Base-by-base conservation (phyloP, 129 eudicot genomes). In the Flaveria bidentis region DNA sequence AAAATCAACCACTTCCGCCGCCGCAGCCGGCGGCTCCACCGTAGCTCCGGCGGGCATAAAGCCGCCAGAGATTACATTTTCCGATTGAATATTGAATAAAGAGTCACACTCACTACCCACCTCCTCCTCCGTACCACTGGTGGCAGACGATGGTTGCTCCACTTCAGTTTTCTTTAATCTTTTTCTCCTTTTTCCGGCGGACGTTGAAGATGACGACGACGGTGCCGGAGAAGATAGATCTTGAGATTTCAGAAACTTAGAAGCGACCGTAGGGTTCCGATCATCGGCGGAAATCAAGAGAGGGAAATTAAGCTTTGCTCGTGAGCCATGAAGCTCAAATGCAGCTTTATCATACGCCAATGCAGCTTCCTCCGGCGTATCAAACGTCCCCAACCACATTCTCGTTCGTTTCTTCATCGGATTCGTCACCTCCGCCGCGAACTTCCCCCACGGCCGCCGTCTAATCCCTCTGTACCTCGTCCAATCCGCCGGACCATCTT, bases 401-500 rank as follows among this genome's bases (percentile, higher is more conserved):
- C 87, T 80, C 25, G 82, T 51, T 6, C 85, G 73, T 58, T 80
- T 86, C 65, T 72, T 86, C 55, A n/a, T 56, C 11, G 90, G 90
- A 26, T 83, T 78, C 12, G 85, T 79, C 12, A 86, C 82, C 76
- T 86, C 89, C 4, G 89, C 89, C 14, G 89, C 86, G 14, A 80
- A 86, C 82, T 80, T 82, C 61, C 89, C 89, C 89, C 87, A 86
- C 13, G 89, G 90, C 28, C 87, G 75, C 71, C 87, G n/a, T 66
- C 90, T 80, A 12, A 86, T 80, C 2, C 87, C 90, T 69, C 83
- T 67, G 51, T 80, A 83, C 69, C 85, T 67, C 41, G 82, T 81
- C 73, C 83, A 76, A 41, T 84, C 86, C 1, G 46, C 63, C 53
- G 75, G 85, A 28, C 71, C 60, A 23, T 78, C 51, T 18, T 18